These are phyloP conservation scores for Penicillium ucsense DNA, from an alignment of 495 filamentous ascomycete genomes.

Conservation along the genomic window DNA sequence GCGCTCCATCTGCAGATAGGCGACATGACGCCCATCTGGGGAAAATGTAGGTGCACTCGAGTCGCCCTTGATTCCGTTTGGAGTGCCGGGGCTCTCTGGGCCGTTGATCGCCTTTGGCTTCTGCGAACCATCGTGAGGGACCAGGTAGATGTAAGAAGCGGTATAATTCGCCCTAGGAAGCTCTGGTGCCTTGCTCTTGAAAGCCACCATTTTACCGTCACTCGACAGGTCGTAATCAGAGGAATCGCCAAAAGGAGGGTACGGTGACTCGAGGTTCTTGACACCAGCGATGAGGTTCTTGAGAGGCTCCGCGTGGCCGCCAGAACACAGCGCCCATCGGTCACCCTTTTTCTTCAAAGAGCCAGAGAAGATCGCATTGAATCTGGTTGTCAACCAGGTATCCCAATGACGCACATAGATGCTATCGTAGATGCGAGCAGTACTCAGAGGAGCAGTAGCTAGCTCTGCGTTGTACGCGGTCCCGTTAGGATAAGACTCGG, in stretches of 20 bases:
- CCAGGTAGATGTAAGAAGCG: slow-evolving; percentile 30
- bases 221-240: slow-evolving; percentile 34
- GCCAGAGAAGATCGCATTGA: slow-evolving; percentile 39
- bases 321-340: slow-evolving; percentile 5
- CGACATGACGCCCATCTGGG: slow-evolving; percentile 26
- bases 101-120: slow-evolving; percentile 26
- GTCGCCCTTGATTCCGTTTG: slow-evolving; percentile 23
- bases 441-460: slow-evolving; percentile 44
- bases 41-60: slow-evolving; percentile 27
- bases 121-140: slow-evolving; percentile 26
- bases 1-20: slow-evolving; percentile 34
- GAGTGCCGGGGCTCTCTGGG: slow-evolving; percentile 18
- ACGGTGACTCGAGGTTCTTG: slow-evolving; percentile 36
- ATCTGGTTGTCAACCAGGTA: slow-evolving; percentile 44
- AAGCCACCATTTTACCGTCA: slow-evolving; percentile 30
- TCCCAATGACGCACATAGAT: slow-evolving; percentile 78
- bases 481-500: slow-evolving; percentile 50
- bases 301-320: slow-evolving; percentile 13
- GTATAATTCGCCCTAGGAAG: slow-evolving; percentile 29
- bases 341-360: slow-evolving; percentile 17
- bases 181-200: slow-evolving; percentile 35
- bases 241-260: slow-evolving; percentile 30
- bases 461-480: slow-evolving; percentile 50
- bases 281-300: slow-evolving; percentile 35
- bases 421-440: slow-evolving; percentile 56